Conservation (phyloP, 2,329 filamentous ascomycete genomes). For the Aschersonia sp. region DNA sequence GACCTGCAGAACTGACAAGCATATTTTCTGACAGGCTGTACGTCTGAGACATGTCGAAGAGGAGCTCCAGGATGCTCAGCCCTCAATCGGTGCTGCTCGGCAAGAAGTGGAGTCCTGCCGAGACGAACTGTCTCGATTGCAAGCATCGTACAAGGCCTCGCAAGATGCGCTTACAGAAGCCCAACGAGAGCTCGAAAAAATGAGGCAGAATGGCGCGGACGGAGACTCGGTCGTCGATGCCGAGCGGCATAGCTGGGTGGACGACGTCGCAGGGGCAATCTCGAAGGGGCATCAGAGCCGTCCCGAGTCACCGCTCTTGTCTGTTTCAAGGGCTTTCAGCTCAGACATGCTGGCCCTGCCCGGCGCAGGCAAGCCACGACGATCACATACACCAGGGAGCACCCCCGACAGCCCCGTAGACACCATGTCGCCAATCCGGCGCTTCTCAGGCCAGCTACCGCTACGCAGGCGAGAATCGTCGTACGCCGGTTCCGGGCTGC, state of each 20-base stretch:
- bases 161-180: constrained; percentile 48
- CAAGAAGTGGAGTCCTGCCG: constrained; percentile 47
- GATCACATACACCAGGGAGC: constrained; percentile 30
- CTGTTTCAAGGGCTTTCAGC: constrained; percentile 36
- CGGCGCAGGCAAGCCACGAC: constrained; percentile 19
- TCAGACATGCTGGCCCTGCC: constrained; percentile 35
- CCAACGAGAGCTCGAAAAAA: constrained; percentile 33
- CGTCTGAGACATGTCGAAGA: constrained; percentile 59
- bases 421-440: constrained; percentile 24
- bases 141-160: constrained; percentile 48
- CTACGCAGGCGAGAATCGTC: constrained; percentile 25
- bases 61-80: constrained; percentile 59
- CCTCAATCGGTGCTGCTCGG: constrained; percentile 47
- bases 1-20: background rate
- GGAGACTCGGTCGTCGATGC: constrained; percentile 20
- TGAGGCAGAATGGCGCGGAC: constrained; percentile 18
- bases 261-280: constrained; percentile 28
- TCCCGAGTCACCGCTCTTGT: constrained; percentile 39
- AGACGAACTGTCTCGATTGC: constrained; percentile 44
- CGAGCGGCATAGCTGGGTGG: constrained; percentile 35
- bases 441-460: constrained; percentile 34
- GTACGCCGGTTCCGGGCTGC: constrained; percentile 19
- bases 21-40: constrained; percentile 32
- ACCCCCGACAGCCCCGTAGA: constrained; percentile 26
- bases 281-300: constrained; percentile 30